Base-by-base conservation (phyloP, 1,284 basidiomycete genomes). In the Coniferiporia sulphurascens region DNA sequence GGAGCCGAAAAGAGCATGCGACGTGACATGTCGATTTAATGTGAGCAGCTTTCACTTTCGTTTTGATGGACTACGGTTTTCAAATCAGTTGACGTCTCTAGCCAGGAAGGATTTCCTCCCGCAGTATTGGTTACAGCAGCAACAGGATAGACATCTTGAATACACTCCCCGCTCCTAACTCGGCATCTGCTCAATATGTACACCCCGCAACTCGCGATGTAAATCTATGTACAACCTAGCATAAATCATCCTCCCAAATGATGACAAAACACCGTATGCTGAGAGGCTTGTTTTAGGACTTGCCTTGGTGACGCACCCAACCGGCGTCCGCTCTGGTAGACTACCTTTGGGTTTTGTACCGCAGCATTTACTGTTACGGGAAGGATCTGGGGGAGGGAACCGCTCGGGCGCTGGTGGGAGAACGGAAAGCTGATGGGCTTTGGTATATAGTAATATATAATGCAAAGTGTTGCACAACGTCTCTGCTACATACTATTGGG, bases 361-460 rank as follows among this genome's bases (percentile, higher is more conserved):
- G 27, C 27, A 27, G 27, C 27, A 27, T 27, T 27, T 27, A 27
- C 27, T 27, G 27, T 27, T 27, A 5, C 38, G 15, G 38, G 15
- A 8, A 41, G 38, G n/a, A 41, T 17, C 1, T 17, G 27, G 48
- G n/a, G 32, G 48, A 43, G 57, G 60, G 56, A 62, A 62, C 60
- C 60, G 61, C 21, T 56, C 52, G 36, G 54, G 6, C 52, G 41
- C 35, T 19, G 34, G 48, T 54, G 57, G 56, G 59, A 59, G 61
- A 62, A 62, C 61, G 61, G 61, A 62, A 62, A 62, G 61, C 61
- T 62, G 61, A 62, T 59, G 58, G 61, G 61, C 13, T 50, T 48
- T 27, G 34, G 22, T 22, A 38, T 32, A 15, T 55, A 19, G 38
- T 55, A 8, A 12, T 51, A 17, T 51, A 12, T 21, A 15, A 51